phyloP scores from a whole-genome alignment of 2,329 filamentous ascomycete species.

The Clarireedia homoeocarpa region DNA sequence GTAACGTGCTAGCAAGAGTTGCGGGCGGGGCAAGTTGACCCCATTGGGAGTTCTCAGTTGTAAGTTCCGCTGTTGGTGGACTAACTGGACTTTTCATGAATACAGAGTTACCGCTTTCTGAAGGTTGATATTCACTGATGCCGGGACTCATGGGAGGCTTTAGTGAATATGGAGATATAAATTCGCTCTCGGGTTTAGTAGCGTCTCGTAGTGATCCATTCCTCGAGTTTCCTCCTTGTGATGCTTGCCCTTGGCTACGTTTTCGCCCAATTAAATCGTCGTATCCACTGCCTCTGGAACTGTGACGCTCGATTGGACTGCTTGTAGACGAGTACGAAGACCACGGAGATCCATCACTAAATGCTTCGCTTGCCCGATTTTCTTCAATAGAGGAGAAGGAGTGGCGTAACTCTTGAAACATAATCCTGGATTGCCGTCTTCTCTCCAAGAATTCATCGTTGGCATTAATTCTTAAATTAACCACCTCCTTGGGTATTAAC shows the following conservation, averaged over 20 bases:
- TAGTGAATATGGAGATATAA: neutral
- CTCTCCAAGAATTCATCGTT: conserved; percentile 26
- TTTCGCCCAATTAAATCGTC: conserved; percentile 20
- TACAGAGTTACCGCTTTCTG: neutral
- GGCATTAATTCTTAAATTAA: conserved; percentile 17
- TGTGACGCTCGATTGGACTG: conserved; percentile 19
- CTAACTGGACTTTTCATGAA: conserved; percentile 9
- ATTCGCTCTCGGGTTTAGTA: conserved; percentile 1
- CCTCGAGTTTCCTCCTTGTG: conserved; percentile 9
- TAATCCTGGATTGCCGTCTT: conserved; percentile 19
- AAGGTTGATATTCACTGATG: conserved; percentile 8
- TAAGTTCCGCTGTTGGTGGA: neutral
- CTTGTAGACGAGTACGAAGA: conserved; percentile 8
- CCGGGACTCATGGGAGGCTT: conserved; percentile 3
- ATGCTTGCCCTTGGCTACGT: conserved; percentile 19
- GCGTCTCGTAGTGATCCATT: conserved; percentile 8
- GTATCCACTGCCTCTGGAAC: conserved; percentile 21
- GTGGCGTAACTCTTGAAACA: conserved; percentile 22
- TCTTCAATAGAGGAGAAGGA: conserved; percentile 22
- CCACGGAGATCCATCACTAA: conserved; percentile 11
- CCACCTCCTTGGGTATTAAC: conserved; percentile 22
- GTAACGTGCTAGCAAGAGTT: conserved; percentile 16
- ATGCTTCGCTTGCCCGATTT: conserved; percentile 8
- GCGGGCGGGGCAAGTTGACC: conserved; percentile 1
- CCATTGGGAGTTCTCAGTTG: neutral